Base-by-base conservation (phyloP, 495 filamentous ascomycete genomes). In the Rhizodiscina lignyota region DNA sequence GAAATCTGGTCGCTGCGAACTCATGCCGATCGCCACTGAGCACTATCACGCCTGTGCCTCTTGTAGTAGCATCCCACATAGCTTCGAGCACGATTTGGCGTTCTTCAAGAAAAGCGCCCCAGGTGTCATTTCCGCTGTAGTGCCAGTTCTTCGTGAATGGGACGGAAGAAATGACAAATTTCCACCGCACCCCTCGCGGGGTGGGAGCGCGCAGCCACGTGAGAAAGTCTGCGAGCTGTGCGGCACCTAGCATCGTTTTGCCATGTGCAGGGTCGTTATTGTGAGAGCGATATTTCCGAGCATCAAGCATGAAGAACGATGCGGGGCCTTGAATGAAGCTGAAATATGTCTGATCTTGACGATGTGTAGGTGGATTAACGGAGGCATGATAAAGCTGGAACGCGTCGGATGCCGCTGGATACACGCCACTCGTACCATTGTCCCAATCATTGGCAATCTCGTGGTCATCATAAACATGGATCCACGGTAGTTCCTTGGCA, bases 121-220 rank as follows among this genome's bases (percentile, higher is more conserved):
- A 97, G 2, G 89, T 94, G 49, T 97, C 89, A 28, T 68, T 61
- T 3, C 64, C 71, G 37, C 82, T 80, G 43, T 89, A 66, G 19
- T 66, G 73, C 89, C 89, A 97, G 56, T 97, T 97, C 55, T 91
- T 86, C 11, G 89, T 96, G 56, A 97, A 94, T 0, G 89, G 89
- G 21, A 94, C 74, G 20, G 77, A 81, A 31, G 79, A 82, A 4
- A 81, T 72, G 23, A 97, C 56, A 49, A 97, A 74, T 59, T 96
- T 96, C 87, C 87, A 97, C 39, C 77, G 75, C 0, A 93, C 79
- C 5, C 10, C 83, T 23, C 60, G 60, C 0, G 76, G 76, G 37
- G 79, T 74, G 0, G 75, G 73, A 5, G 63, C 64, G 5, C 55
- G 41, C n/a, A 97, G 64, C 64, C 75, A 97, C 3, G 64, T 57